Conservation (phyloP, 352 stramenopile species). For the Globisporangium nunn region DNA sequence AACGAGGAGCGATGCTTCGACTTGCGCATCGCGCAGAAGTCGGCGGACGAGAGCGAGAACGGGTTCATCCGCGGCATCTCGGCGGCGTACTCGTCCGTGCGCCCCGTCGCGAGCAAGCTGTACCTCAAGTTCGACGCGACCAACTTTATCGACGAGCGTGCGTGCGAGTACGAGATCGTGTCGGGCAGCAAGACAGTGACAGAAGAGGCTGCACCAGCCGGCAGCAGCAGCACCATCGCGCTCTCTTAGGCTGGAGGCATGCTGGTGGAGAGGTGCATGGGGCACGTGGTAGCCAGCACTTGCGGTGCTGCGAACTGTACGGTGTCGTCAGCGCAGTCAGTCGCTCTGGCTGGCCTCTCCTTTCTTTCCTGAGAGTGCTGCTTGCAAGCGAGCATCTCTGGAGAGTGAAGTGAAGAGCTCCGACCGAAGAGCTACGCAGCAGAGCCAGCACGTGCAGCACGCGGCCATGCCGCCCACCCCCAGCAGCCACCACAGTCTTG, state of each 20-base stretch:
- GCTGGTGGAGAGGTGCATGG: background rate
- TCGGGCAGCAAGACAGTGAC: conserved; percentile 51
- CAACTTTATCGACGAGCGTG: conserved; percentile 66
- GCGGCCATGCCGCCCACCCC: background rate
- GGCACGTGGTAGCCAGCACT: background rate
- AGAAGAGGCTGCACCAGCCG: background rate
- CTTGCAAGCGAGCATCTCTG: background rate
- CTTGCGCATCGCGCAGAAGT: conserved; percentile 64
- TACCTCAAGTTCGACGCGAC: conserved; percentile 77
- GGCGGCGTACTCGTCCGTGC: conserved; percentile 43
- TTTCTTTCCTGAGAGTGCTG: background rate
- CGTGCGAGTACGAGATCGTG: conserved; percentile 65
- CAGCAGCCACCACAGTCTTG: background rate
- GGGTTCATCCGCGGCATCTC: conserved; percentile 63
- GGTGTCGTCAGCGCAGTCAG: too few relatives aligned
- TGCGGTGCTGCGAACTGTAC: too few relatives aligned
- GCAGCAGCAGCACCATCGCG: conserved; percentile 3
- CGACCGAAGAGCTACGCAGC: background rate
- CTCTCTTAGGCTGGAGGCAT: conserved; percentile 1
- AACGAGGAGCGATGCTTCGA: conserved; percentile 65
- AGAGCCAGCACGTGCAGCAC: background rate
- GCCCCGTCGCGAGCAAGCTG: conserved; percentile 50
- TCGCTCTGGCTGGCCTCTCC: background rate
- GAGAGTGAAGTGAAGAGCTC: background rate
- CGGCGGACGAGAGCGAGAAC: conserved; percentile 36